phyloP scores from a whole-genome alignment of 768 basidiomycete genomes.

The Lactarius pseudohatsudake region DNA sequence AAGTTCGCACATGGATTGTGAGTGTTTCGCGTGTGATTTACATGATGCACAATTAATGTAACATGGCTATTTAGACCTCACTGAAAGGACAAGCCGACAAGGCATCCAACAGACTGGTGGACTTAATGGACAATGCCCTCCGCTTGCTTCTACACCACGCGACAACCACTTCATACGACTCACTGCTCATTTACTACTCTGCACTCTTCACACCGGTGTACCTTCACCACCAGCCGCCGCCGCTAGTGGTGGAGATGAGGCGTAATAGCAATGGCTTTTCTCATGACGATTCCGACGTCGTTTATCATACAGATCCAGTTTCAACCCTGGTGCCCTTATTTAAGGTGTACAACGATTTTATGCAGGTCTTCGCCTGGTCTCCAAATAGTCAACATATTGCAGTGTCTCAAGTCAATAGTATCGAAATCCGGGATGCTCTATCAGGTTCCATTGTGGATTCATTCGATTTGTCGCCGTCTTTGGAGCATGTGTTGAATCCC shows the following conservation, averaged over 20 bases:
- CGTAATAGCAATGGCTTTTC: no score
- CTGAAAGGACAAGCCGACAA: neutral
- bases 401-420: neutral
- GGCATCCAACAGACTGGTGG: neutral
- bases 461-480: neutral
- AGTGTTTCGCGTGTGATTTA: neutral
- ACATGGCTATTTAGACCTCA: neutral
- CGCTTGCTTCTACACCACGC: neutral
- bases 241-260: no score
- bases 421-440: neutral
- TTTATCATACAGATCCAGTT: no score
- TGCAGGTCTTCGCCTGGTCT: neutral
- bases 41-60: neutral
- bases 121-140: neutral
- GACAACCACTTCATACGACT: neutral
- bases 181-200: neutral
- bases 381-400: neutral
- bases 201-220: neutral
- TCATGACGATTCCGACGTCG: no score
- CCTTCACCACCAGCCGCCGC: no score
- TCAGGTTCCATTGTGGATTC: neutral
- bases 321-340: neutral
- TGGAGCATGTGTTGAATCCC: neutral
- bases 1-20: neutral
- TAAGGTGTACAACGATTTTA: neutral